Percentiles rank a stretch among this genome's conserved stretches.
phyloP scores from a whole-genome alignment of 805 yeast species.

The Barnettozyma siamensis region DNA sequence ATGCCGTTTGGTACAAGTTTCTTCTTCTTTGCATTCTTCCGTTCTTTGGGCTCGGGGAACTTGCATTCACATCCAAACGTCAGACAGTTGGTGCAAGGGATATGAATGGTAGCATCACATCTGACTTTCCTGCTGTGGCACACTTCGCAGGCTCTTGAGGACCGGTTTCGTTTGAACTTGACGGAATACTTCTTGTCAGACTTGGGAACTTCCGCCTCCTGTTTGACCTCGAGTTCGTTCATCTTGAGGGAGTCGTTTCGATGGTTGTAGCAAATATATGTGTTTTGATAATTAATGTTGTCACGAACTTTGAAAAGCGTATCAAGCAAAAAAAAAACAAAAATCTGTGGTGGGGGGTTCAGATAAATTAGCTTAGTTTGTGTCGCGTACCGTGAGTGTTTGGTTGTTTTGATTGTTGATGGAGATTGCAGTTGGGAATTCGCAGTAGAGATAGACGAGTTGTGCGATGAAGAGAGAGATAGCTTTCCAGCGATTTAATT shows the following conservation, averaged over 20 bases:
- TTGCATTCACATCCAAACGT: slow-evolving; percentile 69
- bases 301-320: too few relatives aligned
- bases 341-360: too few relatives aligned
- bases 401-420: too few relatives aligned
- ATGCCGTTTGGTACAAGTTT: slow-evolving; percentile 6
- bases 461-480: too few relatives aligned
- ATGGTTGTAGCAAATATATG: too few relatives aligned
- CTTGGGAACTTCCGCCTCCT: slow-evolving; percentile 1
- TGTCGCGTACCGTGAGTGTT: too few relatives aligned
- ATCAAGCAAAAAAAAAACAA: too few relatives aligned
- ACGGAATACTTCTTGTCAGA: slow-evolving; percentile 34
- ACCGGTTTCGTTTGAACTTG: slow-evolving; percentile 41
- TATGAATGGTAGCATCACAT: slow-evolving; percentile 57
- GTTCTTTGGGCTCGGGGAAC: slow-evolving; percentile 53
- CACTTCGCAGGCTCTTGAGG: slow-evolving; percentile 69
- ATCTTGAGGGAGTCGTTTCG: not conserved
- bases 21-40: slow-evolving; percentile 30
- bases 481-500: too few relatives aligned
- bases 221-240: not conserved
- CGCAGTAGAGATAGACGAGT: too few relatives aligned
- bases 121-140: slow-evolving; percentile 77
- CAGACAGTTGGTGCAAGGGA: slow-evolving; percentile 65
- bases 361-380: too few relatives aligned
- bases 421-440: too few relatives aligned
- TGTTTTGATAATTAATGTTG: too few relatives aligned